Base-by-base conservation (phyloP, 192 early-diverging fungal genomes). In the Rhizoclosmatium globosum region DNA sequence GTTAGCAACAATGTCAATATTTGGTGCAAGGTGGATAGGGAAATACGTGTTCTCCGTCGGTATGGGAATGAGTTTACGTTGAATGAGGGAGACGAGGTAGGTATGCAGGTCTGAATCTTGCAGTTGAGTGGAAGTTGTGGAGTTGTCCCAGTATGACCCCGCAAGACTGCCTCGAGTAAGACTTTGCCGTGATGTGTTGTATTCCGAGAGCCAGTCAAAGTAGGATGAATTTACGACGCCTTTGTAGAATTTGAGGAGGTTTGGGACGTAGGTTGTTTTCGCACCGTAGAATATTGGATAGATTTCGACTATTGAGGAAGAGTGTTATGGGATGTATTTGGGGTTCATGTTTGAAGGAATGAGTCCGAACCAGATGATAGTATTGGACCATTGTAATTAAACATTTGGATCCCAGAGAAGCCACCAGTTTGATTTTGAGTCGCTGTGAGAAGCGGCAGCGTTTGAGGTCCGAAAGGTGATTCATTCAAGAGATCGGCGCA, bases 41-140 rank as follows among this genome's bases (percentile, higher is more conserved):
- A 72, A 82, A 69, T 83, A 78, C 0, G 76, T 64, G 81, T 84
- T 84, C 17, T 47, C 69, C 4, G 83, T 83, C 48, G 82, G 82
- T 21, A 19, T 58, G 56, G 31, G 31, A 41, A 81, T 60, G 56
- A 82, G 78, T 19, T 31, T 38, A 6, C 73, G 62, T 1, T 21
- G 2, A 13, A 75, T 71, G 13, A 80, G 21, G 31, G 7, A 21
- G 43, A 44, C 19, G n/a, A 81, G 61, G 48, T 70, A 47, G 45
- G 45, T 71, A 3, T 57, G n/a, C 1, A 71, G 53, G 47, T 31
- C n/a, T 15, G 47, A 6, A 15, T 71, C 47, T 19, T 71, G 13
- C 19, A 71, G 23, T 17, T 48, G 21, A 4, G 56, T 57, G 19
- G 70, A 7, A 11, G 62, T 64, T 4, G 70, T n/a, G 70, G 13